Evolutionary conservation across 2,329 filamentous ascomycete genomes (phyloP).

Genomic region (Cercospora citrullina): DNA sequence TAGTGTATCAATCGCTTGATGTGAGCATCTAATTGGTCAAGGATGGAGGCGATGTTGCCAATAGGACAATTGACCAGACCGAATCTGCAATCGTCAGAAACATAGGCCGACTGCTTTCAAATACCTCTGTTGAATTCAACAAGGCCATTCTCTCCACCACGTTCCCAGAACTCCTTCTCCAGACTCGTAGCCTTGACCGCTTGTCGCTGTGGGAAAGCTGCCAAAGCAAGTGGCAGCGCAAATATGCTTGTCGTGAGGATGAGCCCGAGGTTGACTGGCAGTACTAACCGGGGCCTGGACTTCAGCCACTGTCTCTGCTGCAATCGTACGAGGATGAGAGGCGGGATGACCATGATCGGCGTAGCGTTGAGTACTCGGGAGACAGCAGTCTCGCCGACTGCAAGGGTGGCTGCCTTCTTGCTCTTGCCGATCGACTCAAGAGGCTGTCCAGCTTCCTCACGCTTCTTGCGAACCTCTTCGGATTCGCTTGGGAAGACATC

Average conservation of each 20-base stretch:
- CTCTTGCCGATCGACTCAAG: constrained; percentile 73
- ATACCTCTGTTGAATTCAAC: constrained; percentile 98
- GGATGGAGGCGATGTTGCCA: too few relatives aligned
- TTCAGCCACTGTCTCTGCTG: constrained; percentile 83
- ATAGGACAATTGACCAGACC: not conserved
- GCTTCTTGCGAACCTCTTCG: constrained; percentile 64
- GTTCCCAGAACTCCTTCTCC: constrained; percentile 82
- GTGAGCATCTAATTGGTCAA: not conserved
- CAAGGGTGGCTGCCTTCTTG: constrained; percentile 81
- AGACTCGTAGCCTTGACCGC: constrained; percentile 71
- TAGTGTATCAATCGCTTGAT: constrained; percentile 1
- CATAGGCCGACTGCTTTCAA: constrained; percentile 42
- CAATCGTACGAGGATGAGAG: constrained; percentile 78
- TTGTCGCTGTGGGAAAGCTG: constrained; percentile 89
- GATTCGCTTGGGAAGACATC: constrained; percentile 84
- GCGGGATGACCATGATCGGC: constrained; percentile 95
- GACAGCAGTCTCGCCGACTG: constrained; percentile 88
- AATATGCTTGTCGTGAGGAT: constrained; percentile 85
- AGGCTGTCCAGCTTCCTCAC: constrained; percentile 35
- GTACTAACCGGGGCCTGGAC: constrained; percentile 70
- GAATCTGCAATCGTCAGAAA: not conserved
- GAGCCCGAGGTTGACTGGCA: constrained; percentile 81
- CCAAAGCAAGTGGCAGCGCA: constrained; percentile 84
- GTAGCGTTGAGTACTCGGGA: constrained; percentile 91
- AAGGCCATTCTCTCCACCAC: constrained; percentile 74